Base-by-base conservation (phyloP, 1,284 basidiomycete genomes). In the Trichosporon coremiiforme region DNA sequence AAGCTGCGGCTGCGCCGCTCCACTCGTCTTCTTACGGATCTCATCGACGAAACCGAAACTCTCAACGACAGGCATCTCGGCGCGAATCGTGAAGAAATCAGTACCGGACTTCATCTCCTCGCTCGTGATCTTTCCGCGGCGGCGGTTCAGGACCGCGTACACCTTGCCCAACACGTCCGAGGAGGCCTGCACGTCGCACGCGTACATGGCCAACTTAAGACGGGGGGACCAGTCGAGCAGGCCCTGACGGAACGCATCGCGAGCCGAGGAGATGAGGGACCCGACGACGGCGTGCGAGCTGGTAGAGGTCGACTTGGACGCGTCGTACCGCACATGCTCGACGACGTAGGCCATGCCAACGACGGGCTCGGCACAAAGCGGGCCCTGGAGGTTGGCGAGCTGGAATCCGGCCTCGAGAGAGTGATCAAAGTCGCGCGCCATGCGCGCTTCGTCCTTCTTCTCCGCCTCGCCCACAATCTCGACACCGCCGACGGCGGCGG, bases 41-140 rank as follows among this genome's bases (percentile, higher is more conserved):
- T 99, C 95, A 83, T 97, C 94, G 25, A 95, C 94, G 79, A 99
- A 98, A 0, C 97, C 96, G 80, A 99, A 99, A 83, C 91, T 93
- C 83, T 99, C 96, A 13, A 97, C 93, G 2, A 99, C 95, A 2
- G 97, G 96, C n/a, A 99, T 84, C 72, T 95, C 85, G 0, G 95
- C 91, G 7, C 90, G 89, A 36, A 99, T 90, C 5, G 91, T 95
- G 85, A 99, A 98, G 84, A 98, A 97, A 0, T 91, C 88, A 0
- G 95, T 98, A 0, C 97, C 95, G 80, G 99, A 95, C 81, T 96
- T 98, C 94, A 99, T 98, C 83, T 99, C 97, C 81, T 99, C 97
- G 8, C 93, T 91, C 8, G 96, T 89, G 74, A 99, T 96, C 67
- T 92, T 88, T 0, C 97, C 97, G 67, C 94, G 87, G 70, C 97